These are phyloP conservation scores for Trichophyton mentagrophytes DNA, from an alignment of 2,329 filamentous ascomycete genomes.

Conservation along the genomic window DNA sequence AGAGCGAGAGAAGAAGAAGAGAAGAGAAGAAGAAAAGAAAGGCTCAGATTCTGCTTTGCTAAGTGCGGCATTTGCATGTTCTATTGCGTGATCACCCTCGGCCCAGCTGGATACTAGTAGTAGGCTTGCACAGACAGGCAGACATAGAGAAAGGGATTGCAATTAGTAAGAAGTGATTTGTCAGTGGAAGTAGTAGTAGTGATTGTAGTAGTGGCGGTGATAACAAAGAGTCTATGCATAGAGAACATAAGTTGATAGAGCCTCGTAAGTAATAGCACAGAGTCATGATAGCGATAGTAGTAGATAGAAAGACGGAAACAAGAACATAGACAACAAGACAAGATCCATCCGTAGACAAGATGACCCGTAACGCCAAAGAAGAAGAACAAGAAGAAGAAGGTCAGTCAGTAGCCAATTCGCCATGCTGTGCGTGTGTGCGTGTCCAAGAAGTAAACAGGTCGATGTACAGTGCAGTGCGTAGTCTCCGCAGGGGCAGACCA, in stretches of 20 bases:
- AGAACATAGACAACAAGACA: too few species aligned
- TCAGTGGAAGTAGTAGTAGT: background rate
- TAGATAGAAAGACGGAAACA: background rate
- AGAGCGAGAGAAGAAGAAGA: background rate
- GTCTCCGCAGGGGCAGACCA: too few species aligned
- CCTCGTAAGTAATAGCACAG: too few species aligned
- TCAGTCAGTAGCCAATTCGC: background rate
- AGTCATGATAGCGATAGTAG: too few species aligned
- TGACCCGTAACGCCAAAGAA: background rate
- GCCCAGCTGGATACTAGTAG: background rate
- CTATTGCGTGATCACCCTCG: constrained; percentile 1
- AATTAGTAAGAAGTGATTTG: background rate
- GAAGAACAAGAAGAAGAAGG: background rate
- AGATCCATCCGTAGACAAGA: background rate
- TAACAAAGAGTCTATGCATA: too few species aligned
- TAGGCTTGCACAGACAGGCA: background rate
- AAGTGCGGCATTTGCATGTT: constrained; percentile 2
- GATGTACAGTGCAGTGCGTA: background rate
- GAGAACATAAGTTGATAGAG: too few species aligned
- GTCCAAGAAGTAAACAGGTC: background rate
- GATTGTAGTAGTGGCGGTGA: too few species aligned
- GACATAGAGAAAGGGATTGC: background rate
- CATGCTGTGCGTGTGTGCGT: background rate
- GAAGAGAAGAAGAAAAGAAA: background rate
- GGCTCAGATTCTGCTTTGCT: background rate